These are phyloP conservation scores for Colletotrichum spinosum DNA, from an alignment of 2,329 filamentous ascomycete genomes.

Conservation along the genomic window DNA sequence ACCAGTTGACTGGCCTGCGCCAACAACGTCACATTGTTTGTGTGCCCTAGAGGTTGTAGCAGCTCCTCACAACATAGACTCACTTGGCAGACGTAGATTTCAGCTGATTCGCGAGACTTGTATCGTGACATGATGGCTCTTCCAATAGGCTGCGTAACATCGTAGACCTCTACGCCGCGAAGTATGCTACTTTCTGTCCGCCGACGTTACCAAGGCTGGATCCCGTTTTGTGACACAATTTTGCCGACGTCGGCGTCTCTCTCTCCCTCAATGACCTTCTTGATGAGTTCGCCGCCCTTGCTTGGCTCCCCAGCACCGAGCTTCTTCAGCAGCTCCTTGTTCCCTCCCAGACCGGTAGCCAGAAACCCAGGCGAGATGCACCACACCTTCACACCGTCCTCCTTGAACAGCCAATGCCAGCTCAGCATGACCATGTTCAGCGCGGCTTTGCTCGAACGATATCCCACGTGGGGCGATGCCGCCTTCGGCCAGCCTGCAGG, in stretches of 20 bases:
- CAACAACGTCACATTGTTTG: too few relatives aligned
- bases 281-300: constrained; percentile 52
- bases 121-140: too few relatives aligned
- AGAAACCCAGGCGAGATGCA: constrained; percentile 60
- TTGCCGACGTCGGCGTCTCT: constrained; percentile 55
- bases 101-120: too few relatives aligned
- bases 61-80: too few relatives aligned
- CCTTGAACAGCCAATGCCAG: constrained; percentile 53
- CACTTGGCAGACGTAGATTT: too few relatives aligned
- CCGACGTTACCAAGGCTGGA: constrained; percentile 46
- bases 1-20: too few relatives aligned
- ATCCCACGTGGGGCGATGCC: constrained; percentile 41
- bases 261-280: constrained; percentile 54
- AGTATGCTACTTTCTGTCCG: too few relatives aligned
- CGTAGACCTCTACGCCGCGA: too few relatives aligned
- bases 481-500: constrained; percentile 59
- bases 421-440: constrained; percentile 63
- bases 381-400: constrained; percentile 64
- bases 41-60: too few relatives aligned
- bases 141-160: too few relatives aligned
- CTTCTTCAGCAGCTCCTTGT: constrained; percentile 44
- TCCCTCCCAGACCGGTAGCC: constrained; percentile 57
- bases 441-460: constrained; percentile 56
- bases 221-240: constrained; percentile 45
- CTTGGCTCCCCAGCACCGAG: constrained; percentile 49